These are phyloP conservation scores for Barnettozyma sucrosica DNA, from an alignment of 805 yeast genomes.

Conservation along the genomic window DNA sequence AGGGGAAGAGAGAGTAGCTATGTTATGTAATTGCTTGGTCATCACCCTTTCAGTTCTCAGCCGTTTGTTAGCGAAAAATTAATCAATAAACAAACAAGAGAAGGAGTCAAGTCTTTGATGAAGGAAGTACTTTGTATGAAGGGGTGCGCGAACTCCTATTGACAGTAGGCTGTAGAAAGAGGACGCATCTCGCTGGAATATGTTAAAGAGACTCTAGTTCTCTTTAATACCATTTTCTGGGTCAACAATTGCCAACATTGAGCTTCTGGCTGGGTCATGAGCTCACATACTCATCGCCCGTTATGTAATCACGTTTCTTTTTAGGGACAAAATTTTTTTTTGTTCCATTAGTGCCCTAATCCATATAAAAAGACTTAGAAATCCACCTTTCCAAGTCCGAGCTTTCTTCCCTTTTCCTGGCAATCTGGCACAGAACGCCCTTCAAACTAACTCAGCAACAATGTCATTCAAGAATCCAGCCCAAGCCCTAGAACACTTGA, in stretches of 20 bases:
- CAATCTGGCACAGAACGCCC: conserved; percentile 27
- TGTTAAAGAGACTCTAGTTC: too few relatives aligned
- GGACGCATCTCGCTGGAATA: too few relatives aligned
- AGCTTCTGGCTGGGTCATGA: not conserved
- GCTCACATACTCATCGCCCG: conserved; percentile 6
- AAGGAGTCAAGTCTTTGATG: not conserved
- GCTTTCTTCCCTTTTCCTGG: conserved; percentile 20
- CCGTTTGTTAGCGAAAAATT: not conserved
- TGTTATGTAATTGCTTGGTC: not conserved
- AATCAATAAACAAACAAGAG: not conserved
- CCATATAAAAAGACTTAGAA: conserved; percentile 3
- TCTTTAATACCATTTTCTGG: not conserved
- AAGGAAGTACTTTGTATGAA: too few relatives aligned
- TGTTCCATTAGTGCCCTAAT: not conserved
- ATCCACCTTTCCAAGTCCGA: conserved; percentile 1
- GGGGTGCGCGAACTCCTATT: too few relatives aligned
- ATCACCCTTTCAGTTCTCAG: not conserved
- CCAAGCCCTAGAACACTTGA: conserved; percentile 63
- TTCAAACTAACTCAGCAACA: conserved; percentile 10
- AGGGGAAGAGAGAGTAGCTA: too few relatives aligned
- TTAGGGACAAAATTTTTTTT: conserved; percentile 4
- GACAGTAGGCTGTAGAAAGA: too few relatives aligned
- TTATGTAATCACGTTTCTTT: conserved; percentile 4
- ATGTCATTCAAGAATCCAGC: conserved; percentile 38
- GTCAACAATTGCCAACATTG: not conserved